Base-by-base conservation (phyloP, 2,329 filamentous ascomycete genomes). In the Exophiala bonariae region DNA sequence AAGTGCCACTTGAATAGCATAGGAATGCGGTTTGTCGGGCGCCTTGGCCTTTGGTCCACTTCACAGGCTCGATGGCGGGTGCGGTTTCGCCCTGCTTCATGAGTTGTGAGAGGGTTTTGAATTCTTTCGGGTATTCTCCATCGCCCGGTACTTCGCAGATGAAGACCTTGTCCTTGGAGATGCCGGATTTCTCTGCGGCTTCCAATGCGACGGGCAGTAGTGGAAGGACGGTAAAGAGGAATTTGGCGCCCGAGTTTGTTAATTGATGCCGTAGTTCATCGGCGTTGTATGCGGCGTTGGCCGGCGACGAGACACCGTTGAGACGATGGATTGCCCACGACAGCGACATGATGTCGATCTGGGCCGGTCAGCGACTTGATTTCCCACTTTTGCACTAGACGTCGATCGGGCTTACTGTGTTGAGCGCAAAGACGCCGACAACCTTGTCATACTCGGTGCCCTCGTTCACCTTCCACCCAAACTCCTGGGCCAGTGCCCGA, bases 371-470 rank as follows among this genome's bases (percentile, higher is more conserved):
- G 38, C 34, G 17, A 14, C n/a, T 35, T 7, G 16, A 33, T 10
- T 48, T 31, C 6, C 31, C 7, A n/a, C n/a, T n/a, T n/a, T n/a
- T n/a, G n/a, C n/a, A 8, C 9, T n/a, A 16, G n/a, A 17, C 16
- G 31, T 23, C 63, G 78, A 50, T 6, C 8, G 13, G 9, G 31
- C 44, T n/a, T 67, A 89, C 86, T 22, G 87, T 89, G 63, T 95
- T 95, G 49, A 90, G 68, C n/a, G 85, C 84, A 69, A 88, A 95
- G 20, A 91, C 72, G 3, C 76, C 85, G 38, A 89, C 73, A 18
- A 91, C 86, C 65, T 90, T 89, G 60, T 93, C 87, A 85, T 85
- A 93, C 63, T 91, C 86, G 0, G 81, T 80, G 10, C 85, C 87
- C 47, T 81, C 66, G 56, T 87, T 84, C 6, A 85, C 81, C 36